Evolutionary conservation across 306 rosid genomes (phyloP).

Genomic region (Prunus kanzakura): DNA sequence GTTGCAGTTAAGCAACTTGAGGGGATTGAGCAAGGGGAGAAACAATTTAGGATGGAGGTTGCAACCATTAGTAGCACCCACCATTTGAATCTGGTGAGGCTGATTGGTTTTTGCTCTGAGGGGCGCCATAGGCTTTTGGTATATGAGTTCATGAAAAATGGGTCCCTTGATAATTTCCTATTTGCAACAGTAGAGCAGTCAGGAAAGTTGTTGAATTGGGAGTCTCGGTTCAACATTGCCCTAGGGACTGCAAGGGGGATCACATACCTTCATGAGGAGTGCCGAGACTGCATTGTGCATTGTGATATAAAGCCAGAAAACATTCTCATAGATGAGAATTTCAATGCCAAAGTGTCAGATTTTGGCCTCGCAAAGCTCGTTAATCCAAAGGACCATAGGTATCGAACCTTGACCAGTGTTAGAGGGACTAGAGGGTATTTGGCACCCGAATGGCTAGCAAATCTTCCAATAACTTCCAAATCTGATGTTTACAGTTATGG

Average conservation of each 20-base stretch:
- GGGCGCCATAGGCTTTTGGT: constrained; percentile 82
- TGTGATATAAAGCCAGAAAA: constrained; percentile 91
- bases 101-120: constrained; percentile 89
- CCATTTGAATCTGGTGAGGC: constrained; percentile 81
- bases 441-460: constrained; percentile 91
- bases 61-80: constrained; percentile 87
- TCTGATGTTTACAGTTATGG: constrained; percentile 81
- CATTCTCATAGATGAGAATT: constrained; percentile 74
- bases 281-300: constrained; percentile 83
- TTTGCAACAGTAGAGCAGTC: constrained; percentile 41
- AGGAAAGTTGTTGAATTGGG: constrained; percentile 65
- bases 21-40: constrained; percentile 89
- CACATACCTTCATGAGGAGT: constrained; percentile 90
- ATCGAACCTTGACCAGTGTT: constrained; percentile 63
- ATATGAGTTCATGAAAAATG: constrained; percentile 81
- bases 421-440: constrained; percentile 84
- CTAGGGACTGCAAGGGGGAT: constrained; percentile 86
- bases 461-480: constrained; percentile 70
- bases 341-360: constrained; percentile 74
- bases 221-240: constrained; percentile 54
- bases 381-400: constrained; percentile 53
- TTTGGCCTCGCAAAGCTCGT: constrained; percentile 82
- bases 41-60: constrained; percentile 83
- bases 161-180: constrained; percentile 66
- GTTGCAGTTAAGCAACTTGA: constrained; percentile 87